Evolutionary conservation across 805 yeast species (phyloP).

Genomic region (Priceomyces medius): DNA sequence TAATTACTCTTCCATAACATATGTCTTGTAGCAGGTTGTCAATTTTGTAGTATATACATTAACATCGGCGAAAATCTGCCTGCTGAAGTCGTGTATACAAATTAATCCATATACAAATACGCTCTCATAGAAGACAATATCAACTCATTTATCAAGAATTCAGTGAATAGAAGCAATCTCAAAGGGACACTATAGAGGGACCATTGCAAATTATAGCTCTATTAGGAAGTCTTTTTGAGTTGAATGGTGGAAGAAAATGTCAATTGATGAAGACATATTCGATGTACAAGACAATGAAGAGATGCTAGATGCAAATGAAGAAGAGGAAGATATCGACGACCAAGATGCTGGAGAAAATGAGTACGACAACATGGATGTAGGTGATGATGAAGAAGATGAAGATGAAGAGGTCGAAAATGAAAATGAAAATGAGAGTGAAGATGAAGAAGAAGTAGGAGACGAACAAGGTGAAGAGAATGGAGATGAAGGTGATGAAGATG

Average conservation of each 20-base stretch:
- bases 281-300: slow-evolving; percentile 18
- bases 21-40: background rate
- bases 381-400: slow-evolving; percentile 11
- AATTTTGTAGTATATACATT: too few relatives aligned
- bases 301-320: slow-evolving; percentile 14
- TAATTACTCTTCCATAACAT: background rate
- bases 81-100: too few relatives aligned
- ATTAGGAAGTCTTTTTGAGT: background rate
- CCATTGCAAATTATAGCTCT: background rate
- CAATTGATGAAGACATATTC: slow-evolving; percentile 30
- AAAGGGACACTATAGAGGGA: background rate
- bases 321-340: slow-evolving; percentile 8
- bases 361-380: slow-evolving; percentile 15
- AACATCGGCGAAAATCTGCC: too few relatives aligned
- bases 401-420: slow-evolving; percentile 8
- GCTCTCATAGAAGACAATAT: too few relatives aligned
- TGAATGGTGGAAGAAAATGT: slow-evolving; percentile 13
- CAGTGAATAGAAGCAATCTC: too few relatives aligned
- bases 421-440: slow-evolving; percentile 19
- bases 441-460: slow-evolving; percentile 25
- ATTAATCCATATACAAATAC: too few relatives aligned
- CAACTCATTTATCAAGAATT: too few relatives aligned
- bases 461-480: slow-evolving; percentile 17
- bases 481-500: slow-evolving; percentile 24
- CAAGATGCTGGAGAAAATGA: slow-evolving; percentile 28